phyloP scores from a whole-genome alignment of 345 rosid species.

The Isatis tinctoria region DNA sequence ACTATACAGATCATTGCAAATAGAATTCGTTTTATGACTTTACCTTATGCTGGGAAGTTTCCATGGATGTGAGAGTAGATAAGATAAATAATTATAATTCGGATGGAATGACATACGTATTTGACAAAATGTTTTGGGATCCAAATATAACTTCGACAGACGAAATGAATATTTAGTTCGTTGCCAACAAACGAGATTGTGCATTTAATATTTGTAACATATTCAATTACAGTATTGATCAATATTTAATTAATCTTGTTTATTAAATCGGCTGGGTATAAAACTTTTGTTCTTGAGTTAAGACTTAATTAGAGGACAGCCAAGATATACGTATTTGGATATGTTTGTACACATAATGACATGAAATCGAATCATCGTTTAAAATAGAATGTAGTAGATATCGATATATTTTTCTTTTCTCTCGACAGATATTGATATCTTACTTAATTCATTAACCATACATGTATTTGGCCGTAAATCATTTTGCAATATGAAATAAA shows the following conservation, averaged over 20 bases:
- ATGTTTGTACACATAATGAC: slow-evolving; percentile 7
- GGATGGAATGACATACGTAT: neutral
- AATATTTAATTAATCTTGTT: neutral
- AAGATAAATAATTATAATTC: neutral
- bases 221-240: slow-evolving; percentile 4
- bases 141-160: neutral
- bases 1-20: slow-evolving; percentile 14
- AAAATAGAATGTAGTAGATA: neutral
- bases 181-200: neutral
- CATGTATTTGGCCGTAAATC: neutral
- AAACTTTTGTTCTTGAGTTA: neutral
- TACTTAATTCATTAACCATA: neutral
- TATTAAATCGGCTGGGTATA: slow-evolving; percentile 1
- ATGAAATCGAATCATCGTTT: neutral
- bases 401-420: neutral
- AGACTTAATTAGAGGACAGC: slow-evolving; percentile 12
- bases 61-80: neutral
- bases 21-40: slow-evolving; percentile 9
- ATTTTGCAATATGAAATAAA: neutral
- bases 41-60: slow-evolving; percentile 6
- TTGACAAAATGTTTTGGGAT: neutral
- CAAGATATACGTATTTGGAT: slow-evolving; percentile 3
- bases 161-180: neutral
- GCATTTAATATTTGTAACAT: neutral
- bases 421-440: slow-evolving; percentile 5